phyloP scores from a whole-genome alignment of 1,139 yeast genomes.

The Blastobotrys proliferans region DNA sequence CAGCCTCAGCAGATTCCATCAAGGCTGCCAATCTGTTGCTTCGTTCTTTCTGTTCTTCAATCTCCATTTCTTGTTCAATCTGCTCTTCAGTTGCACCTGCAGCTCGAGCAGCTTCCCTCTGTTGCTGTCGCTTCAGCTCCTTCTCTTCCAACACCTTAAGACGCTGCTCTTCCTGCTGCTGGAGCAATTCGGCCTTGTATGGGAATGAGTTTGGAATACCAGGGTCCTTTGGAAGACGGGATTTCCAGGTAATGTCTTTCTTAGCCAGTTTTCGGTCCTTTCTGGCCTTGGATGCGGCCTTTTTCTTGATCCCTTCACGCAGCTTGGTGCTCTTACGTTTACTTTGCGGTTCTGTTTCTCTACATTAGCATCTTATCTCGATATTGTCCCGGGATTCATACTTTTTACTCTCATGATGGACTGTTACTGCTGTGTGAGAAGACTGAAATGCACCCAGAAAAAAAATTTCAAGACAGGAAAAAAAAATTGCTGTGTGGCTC shows the following conservation, averaged over 20 bases:
- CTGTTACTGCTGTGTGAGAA: not conserved
- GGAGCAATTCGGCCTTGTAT: conserved; percentile 77
- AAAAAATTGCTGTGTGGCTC: too few species aligned
- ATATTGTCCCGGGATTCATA: not conserved
- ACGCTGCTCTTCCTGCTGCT: conserved; percentile 73
- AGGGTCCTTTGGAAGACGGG: conserved; percentile 76
- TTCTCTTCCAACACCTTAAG: conserved; percentile 59
- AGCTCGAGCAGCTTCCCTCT: conserved; percentile 45
- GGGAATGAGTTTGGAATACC: conserved; percentile 96
- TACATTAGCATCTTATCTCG: not conserved
- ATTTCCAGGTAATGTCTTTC: conserved; percentile 91
- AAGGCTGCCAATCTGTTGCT: conserved; percentile 72
- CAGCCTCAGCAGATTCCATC: conserved; percentile 82
- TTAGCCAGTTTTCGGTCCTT: conserved; percentile 78
- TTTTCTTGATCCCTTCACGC: conserved; percentile 94
- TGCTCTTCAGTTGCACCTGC: conserved; percentile 38
- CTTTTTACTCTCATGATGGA: conserved; percentile 7
- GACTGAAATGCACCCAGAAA: not conserved
- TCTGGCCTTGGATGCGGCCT: conserved; percentile 86
- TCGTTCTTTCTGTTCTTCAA: conserved; percentile 43
- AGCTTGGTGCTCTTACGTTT: conserved; percentile 87
- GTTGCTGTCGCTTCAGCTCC: conserved; percentile 45
- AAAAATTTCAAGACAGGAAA: not conserved
- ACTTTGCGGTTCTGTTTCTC: conserved; percentile 60
- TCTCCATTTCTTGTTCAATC: conserved; percentile 39